Conservation (phyloP, 169 alveolate species). For the Eimeria tenella region DNA sequence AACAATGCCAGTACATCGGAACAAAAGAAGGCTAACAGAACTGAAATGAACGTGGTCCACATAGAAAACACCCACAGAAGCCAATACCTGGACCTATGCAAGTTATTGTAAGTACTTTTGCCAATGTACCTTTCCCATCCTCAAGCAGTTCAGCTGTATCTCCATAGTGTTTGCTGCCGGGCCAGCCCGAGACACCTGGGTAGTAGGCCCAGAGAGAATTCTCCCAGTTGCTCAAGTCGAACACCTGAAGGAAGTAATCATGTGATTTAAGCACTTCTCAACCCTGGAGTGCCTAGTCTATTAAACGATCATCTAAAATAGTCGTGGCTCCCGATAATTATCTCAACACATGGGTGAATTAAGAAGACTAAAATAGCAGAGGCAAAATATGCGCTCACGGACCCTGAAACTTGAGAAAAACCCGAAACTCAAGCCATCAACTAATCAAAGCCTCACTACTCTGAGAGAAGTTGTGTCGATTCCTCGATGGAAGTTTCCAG, state of each 20-base stretch:
- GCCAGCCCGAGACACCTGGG: slow-evolving; percentile 82
- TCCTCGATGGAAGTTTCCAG: slow-evolving; percentile 51
- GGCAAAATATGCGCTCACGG: no score
- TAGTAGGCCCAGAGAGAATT: slow-evolving; percentile 75
- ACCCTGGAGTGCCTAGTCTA: background rate
- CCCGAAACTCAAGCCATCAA: background rate
- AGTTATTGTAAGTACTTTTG: background rate
- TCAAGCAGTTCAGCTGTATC: slow-evolving; percentile 51
- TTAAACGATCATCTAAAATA: background rate
- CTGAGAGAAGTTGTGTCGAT: slow-evolving; percentile 55
- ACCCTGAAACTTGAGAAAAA: background rate
- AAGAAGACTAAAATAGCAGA: no score
- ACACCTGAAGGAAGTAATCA: slow-evolving; percentile 34
- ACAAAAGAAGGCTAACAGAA: no score
- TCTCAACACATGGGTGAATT: no score
- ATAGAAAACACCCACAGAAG: no score
- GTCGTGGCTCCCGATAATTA: no score
- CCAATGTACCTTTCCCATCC: slow-evolving; percentile 65
- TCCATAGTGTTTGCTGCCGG: slow-evolving; percentile 77
- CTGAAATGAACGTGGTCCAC: no score
- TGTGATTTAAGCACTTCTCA: background rate
- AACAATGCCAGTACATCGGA: no score
- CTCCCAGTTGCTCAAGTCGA: slow-evolving; percentile 72
- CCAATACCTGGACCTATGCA: no score
- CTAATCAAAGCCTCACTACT: slow-evolving; percentile 4